Conservation (phyloP, 495 filamentous ascomycete genomes). For the Baudoinia panamericana region DNA sequence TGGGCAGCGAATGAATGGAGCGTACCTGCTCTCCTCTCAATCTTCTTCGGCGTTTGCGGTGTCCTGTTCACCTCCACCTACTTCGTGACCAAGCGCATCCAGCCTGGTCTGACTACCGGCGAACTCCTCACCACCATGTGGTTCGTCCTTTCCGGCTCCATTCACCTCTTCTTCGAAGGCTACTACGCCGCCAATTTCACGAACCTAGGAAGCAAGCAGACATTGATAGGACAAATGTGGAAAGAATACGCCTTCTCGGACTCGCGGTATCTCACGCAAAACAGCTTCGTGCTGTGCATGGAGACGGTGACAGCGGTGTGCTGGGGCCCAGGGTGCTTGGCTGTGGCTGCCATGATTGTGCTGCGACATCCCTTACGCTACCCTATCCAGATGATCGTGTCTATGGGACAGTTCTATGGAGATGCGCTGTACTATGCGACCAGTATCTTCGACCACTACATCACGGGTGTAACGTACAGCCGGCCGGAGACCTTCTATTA, state of each 20-base stretch:
- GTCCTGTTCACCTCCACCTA: constrained; percentile 37
- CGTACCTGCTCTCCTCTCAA: constrained; percentile 35
- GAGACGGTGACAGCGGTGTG: constrained; percentile 70
- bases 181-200: constrained; percentile 61
- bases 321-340: constrained; percentile 74
- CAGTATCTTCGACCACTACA: constrained; percentile 52
- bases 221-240: constrained; percentile 69
- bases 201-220: constrained; percentile 43
- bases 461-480: constrained; percentile 46
- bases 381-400: constrained; percentile 57
- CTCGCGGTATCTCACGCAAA: constrained; percentile 65
- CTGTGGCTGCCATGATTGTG: constrained; percentile 48
- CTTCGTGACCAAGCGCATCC: constrained; percentile 31
- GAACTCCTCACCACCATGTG: constrained; percentile 47
- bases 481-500: constrained; percentile 72
- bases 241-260: constrained; percentile 80
- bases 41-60: constrained; percentile 35
- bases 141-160: constrained; percentile 47
- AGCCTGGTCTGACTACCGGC: constrained; percentile 28
- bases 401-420: constrained; percentile 73
- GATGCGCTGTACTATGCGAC: constrained; percentile 78
- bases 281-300: constrained; percentile 72
- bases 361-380: constrained; percentile 49
- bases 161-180: constrained; percentile 78
- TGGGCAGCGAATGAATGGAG: constrained; percentile 47